Evolutionary conservation across 108 stramenopile genomes (phyloP).

Genomic region (Nitzschia sp.): DNA sequence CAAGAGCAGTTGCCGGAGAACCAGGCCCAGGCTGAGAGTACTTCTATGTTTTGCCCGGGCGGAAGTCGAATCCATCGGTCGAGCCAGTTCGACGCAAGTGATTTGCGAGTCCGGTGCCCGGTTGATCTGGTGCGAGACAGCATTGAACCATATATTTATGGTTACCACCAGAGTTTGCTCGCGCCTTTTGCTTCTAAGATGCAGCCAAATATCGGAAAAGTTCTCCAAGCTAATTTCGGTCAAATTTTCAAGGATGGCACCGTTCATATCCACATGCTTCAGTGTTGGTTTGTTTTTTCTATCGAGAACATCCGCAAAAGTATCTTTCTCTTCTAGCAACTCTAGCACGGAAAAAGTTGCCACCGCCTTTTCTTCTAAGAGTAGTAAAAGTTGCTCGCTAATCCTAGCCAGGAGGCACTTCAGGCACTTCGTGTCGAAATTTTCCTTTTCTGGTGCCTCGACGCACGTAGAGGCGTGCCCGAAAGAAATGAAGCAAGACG

Average conservation of each 20-base stretch:
- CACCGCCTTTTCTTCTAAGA: conserved; percentile 26
- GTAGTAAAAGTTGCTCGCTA: conserved; percentile 12
- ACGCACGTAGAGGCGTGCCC: conserved; percentile 26
- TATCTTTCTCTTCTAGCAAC: conserved; percentile 49
- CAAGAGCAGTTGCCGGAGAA: conserved; percentile 26
- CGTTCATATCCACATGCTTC: conserved; percentile 25
- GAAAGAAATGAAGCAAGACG: conserved; percentile 27
- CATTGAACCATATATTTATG: conserved; percentile 27
- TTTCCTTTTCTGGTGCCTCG: neutral
- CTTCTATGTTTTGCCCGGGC: neutral
- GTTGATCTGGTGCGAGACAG: conserved; percentile 13
- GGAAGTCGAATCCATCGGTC: neutral
- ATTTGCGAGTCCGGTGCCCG: conserved; percentile 19
- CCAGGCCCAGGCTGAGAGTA: conserved; percentile 30
- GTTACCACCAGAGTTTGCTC: conserved; percentile 21
- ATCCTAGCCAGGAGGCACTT: conserved; percentile 22
- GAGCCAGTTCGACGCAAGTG: conserved; percentile 36
- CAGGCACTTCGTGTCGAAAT: neutral
- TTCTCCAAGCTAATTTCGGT: conserved; percentile 48
- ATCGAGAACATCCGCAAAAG: conserved; percentile 51
- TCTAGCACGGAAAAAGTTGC: conserved; percentile 47
- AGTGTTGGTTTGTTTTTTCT: conserved; percentile 16
- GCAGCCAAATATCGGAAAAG: neutral
- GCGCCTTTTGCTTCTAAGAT: neutral
- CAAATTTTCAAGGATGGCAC: conserved; percentile 60